Base-by-base conservation (phyloP, 495 filamentous ascomycete genomes). In the Neurospora sp. region DNA sequence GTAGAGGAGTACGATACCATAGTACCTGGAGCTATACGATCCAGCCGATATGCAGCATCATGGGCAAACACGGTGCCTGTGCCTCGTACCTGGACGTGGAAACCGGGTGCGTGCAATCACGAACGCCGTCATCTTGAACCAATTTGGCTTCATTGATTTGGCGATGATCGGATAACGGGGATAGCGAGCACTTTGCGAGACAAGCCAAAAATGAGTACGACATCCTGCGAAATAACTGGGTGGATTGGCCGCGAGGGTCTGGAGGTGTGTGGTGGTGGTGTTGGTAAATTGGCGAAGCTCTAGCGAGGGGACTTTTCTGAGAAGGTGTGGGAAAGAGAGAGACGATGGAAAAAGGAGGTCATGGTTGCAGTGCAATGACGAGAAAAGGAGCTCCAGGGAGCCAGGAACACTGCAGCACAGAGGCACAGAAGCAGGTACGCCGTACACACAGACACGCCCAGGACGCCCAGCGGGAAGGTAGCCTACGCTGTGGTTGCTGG, bases 221-320 rank as follows among this genome's bases (percentile, higher is more conserved):
- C 54, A 35, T 66, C 6, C 14, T 66, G 54, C 54, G 54, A 66
- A 66, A 66, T 66, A 66, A 66, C 23, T 18, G 54, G 27, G 54
- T 66, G 54, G 54, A 66, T 66, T 66, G 54, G 54, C 54, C 27
- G 54, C 14, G 23, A 59, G 20, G 48, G 48, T 59, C 48, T 59
- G 10, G 48, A 59, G 48, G 54, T 37, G 54, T 66, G 54, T 72
- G 54, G 71, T 39, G 54, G 38, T 62, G 71, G 44, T 35, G 46
- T 54, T 72, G 38, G 38, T 40, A 73, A 72, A 75, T 72, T 72
- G 69, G 70, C 54, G 27, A 66, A 18, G 54, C 2, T 66, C 54
- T 18, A 66, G 54, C 54, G 54, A 35, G 14, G 54, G 12, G 12
- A 8, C 23, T 62, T 62, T 62, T 8, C 20, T 62, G 20, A 23